phyloP scores from a whole-genome alignment of 2,329 filamentous ascomycete species.

The Parafenestella ontariensis region DNA sequence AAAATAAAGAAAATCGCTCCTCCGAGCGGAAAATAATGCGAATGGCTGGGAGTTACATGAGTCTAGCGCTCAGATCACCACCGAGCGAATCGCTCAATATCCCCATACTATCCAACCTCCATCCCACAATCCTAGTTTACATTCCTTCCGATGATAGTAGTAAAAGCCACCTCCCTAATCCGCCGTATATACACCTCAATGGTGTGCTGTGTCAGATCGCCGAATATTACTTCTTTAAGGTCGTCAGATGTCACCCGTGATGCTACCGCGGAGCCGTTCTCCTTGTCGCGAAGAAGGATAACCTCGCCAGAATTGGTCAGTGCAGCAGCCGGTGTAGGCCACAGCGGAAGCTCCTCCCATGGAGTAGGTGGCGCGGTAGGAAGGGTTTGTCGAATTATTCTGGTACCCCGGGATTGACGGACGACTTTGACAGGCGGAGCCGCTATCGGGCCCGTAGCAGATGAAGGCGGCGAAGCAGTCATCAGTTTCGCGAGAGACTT shows the following conservation, averaged over 20 bases:
- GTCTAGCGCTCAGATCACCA: too few relatives aligned
- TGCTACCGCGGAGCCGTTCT: not conserved
- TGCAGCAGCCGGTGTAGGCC: conserved; percentile 1
- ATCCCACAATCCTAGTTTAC: not conserved
- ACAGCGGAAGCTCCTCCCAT: conserved; percentile 3
- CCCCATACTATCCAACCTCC: too few relatives aligned
- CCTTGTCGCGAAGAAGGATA: not conserved
- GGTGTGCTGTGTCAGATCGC: conserved; percentile 1
- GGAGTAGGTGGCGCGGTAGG: not conserved
- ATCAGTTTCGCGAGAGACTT: conserved; percentile 11
- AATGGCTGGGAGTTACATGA: too few relatives aligned
- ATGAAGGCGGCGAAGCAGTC: conserved; percentile 5
- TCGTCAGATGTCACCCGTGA: not conserved
- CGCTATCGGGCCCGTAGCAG: not conserved
- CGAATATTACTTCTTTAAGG: conserved; percentile 3
- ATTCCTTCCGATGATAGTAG: conserved; percentile 1
- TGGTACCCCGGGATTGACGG: not conserved
- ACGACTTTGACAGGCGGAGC: conserved; percentile 1
- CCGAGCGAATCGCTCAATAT: too few relatives aligned
- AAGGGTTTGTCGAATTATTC: not conserved
- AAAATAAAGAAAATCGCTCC: too few relatives aligned
- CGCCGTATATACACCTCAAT: not conserved
- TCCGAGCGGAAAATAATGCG: too few relatives aligned
- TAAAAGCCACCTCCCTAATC: conserved; percentile 2
- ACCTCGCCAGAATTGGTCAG: conserved; percentile 1